Evolutionary conservation across 306 rosid genomes (phyloP).

Genomic region (Cicer yamashitae): DNA sequence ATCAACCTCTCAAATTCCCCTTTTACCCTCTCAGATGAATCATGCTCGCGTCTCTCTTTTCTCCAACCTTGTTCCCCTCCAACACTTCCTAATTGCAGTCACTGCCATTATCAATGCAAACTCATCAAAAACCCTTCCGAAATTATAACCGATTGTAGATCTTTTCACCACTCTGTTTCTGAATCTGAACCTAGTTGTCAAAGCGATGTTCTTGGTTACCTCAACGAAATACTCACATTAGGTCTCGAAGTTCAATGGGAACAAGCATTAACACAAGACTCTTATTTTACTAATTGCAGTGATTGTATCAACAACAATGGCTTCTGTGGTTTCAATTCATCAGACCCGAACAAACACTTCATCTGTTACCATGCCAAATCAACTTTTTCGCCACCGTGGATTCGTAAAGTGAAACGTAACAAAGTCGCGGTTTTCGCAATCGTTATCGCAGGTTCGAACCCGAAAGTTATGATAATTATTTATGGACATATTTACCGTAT

Average conservation of each 20-base stretch:
- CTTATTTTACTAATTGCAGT: constrained; percentile 66
- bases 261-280: constrained; percentile 52
- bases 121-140: constrained; percentile 65
- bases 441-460: constrained; percentile 35
- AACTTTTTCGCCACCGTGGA: constrained; percentile 60
- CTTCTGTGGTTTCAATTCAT: constrained; percentile 73
- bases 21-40: constrained; percentile 61
- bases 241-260: constrained; percentile 89
- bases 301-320: constrained; percentile 57
- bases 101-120: constrained; percentile 77
- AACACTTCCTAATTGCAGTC: constrained; percentile 62
- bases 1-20: constrained; percentile 72
- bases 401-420: constrained; percentile 46
- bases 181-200: constrained; percentile 60
- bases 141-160: constrained; percentile 62
- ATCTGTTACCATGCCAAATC: constrained; percentile 57
- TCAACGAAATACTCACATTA: constrained; percentile 45
- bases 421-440: constrained; percentile 48
- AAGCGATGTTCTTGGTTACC: constrained; percentile 63
- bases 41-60: constrained; percentile 67
- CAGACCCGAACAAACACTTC: constrained; percentile 62
- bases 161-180: constrained; percentile 48
- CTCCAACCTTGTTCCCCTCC: constrained; percentile 74
- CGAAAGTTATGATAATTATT: too few relatives aligned
- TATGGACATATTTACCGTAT: too few relatives aligned